Percentiles rank a stretch among this genome's conserved stretches.
These are phyloP conservation scores for Mycosphaerella arachidis DNA, from an alignment of 2,329 filamentous ascomycete genomes.

Conservation along the genomic window DNA sequence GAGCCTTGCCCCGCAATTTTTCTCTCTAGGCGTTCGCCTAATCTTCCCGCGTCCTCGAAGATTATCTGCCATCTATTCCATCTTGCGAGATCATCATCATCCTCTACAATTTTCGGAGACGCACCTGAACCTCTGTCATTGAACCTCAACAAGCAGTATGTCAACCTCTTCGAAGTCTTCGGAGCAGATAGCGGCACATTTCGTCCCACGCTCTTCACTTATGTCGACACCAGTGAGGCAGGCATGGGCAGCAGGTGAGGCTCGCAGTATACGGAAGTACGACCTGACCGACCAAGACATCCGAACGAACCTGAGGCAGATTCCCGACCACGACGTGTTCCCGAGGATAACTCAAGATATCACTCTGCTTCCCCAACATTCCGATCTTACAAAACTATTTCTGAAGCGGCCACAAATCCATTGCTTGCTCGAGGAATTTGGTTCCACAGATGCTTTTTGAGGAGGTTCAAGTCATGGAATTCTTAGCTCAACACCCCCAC, in stretches of 20 bases:
- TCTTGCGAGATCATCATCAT: neutral
- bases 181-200: constrained; percentile 9
- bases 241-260: constrained; percentile 11
- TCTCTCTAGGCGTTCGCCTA: too few relatives aligned
- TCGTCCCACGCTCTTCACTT: constrained; percentile 9
- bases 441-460: constrained; percentile 21
- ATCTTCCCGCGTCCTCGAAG: neutral
- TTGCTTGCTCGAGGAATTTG: constrained; percentile 19
- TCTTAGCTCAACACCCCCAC: constrained; percentile 20
- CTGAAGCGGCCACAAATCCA: constrained; percentile 25
- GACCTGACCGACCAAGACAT: constrained; percentile 15
- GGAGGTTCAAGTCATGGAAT: constrained; percentile 22
- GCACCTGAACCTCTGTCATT: neutral
- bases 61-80: neutral
- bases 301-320: constrained; percentile 5
- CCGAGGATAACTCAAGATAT: constrained; percentile 9
- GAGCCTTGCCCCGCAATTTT: too few relatives aligned
- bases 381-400: constrained; percentile 13
- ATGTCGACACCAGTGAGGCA: constrained; percentile 8
- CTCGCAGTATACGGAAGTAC: constrained; percentile 16
- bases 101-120: neutral
- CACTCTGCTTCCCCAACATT: constrained; percentile 4
- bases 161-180: constrained; percentile 11
- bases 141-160: constrained; percentile 1
- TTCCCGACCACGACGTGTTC: constrained; percentile 15